Conservation (phyloP, 179 eudicot species). For the Corrigiola litoralis region DNA sequence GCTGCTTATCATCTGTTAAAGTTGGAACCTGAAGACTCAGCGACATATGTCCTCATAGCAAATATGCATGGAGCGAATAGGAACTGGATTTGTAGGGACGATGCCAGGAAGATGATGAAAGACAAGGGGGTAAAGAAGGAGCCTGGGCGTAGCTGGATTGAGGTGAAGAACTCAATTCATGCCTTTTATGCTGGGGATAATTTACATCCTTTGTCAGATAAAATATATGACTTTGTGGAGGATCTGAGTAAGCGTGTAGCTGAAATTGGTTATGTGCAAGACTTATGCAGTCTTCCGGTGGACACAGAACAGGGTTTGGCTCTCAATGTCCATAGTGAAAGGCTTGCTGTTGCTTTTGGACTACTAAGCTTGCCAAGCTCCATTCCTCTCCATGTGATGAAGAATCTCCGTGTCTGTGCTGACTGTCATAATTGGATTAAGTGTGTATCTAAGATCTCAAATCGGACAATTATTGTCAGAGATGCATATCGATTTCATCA, state of each 20-base stretch:
- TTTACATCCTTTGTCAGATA: conserved; percentile 31
- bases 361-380: conserved; percentile 51
- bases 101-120: conserved; percentile 36
- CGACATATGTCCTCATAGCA: conserved; percentile 46
- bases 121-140: conserved; percentile 42
- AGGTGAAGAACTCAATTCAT: conserved; percentile 35
- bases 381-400: conserved; percentile 64
- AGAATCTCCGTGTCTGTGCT: conserved; percentile 87
- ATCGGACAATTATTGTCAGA: conserved; percentile 65
- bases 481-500: conserved; percentile 93
- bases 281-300: conserved; percentile 5
- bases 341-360: conserved; percentile 80
- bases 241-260: conserved; percentile 29
- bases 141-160: conserved; percentile 54
- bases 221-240: conserved; percentile 32
- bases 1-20: conserved; percentile 33
- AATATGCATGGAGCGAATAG: conserved; percentile 33
- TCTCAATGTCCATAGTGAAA: conserved; percentile 60
- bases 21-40: conserved; percentile 46
- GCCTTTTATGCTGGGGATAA: conserved; percentile 46
- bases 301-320: conserved; percentile 23
- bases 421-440: conserved; percentile 96
- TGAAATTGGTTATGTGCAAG: conserved; percentile 30
- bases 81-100: conserved; percentile 28
- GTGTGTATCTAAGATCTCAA: conserved; percentile 53